These are phyloP conservation scores for Wallacemonas sp. DNA, from an alignment of 208 protist genomes.

Conservation along the genomic window DNA sequence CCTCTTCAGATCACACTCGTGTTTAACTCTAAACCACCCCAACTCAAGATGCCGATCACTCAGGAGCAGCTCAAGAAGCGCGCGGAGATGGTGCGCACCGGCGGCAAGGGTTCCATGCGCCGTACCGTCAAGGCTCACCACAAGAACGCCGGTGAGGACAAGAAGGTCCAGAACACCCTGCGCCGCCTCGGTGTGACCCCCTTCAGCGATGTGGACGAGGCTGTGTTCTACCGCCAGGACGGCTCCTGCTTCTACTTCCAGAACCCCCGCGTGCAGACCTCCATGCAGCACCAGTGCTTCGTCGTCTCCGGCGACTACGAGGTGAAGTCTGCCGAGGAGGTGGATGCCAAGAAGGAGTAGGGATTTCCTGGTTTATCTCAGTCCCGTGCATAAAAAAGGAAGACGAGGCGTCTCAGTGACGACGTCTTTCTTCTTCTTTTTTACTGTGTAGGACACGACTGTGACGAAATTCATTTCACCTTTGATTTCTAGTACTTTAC, in stretches of 20 bases:
- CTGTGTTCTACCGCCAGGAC: conserved; percentile 97
- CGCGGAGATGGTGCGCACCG: conserved; percentile 93
- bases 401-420: too few relatives aligned
- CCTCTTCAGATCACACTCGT: conserved; percentile 2
- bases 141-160: conserved; percentile 89
- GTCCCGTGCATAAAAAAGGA: not conserved
- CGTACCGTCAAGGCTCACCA: conserved; percentile 80
- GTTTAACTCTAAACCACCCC: not conserved
- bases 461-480: conserved; percentile 18
- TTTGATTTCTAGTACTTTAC: conserved; percentile 9
- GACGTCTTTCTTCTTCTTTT: conserved; percentile 16
- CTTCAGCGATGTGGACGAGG: conserved; percentile 97
- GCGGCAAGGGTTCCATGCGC: conserved; percentile 95
- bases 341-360: conserved; percentile 50
- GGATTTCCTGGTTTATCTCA: conserved; percentile 7
- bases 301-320: conserved; percentile 94
- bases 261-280: conserved; percentile 97
- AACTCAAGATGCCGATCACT: conserved; percentile 85
- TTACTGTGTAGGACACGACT: conserved; percentile 7
- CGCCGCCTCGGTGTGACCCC: conserved; percentile 94
- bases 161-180: conserved; percentile 93
- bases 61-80: conserved; percentile 83
- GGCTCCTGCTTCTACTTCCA: conserved; percentile 95
- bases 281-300: conserved; percentile 96
- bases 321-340: conserved; percentile 70